Evolutionary conservation across 768 basidiomycete genomes (phyloP), one percentile per base, ranked within the genome.

Genomic region (Russula vinacea): DNA sequence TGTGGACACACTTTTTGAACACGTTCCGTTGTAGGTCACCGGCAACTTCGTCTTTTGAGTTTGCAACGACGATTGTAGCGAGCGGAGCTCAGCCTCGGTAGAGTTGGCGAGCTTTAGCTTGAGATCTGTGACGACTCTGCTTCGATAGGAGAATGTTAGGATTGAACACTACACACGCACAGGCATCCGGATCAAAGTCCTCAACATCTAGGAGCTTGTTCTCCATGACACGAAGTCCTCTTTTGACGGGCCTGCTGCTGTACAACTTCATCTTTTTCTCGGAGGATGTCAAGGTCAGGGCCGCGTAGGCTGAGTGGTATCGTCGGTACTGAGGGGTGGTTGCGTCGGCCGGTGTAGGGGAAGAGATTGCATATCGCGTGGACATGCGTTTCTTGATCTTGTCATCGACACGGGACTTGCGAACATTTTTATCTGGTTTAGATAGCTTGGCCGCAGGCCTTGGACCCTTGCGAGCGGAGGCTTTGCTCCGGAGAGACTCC

Each of bases 381-480:
- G 94, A 94, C 87, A 97, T 89, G 72, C 95, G 89, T 76, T 93
- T 93, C 83, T 93, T 94, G 76, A 97, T 94, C 78, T 90, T 93
- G 81, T 95, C 95, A 74, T 94, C 82, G 24, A 84, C 80, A 13
- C 78, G 75, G 35, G 80, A 78, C 70, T 80, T 80, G 52, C 81
- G 76, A 13, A 68, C 73, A 67, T 73, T 71, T 51, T 65, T 62
- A 26, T 33, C 62, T 9, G 64, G 61, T 24, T 66, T 65, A 17
- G 54, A 56, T 7, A 62, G 60, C 62, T 70, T 70, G 26, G 49
- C 58, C 0, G 60, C 55, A 42, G 63, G 68, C 53, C 62, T 67
- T 55, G 69, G 47, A 4, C 52, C 55, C 53, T 42, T 60, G 24
- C 59, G 57, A 33, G 60, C 14, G 1, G 68, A 45, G 8, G 73